phyloP scores from a whole-genome alignment of 306 rosid genomes.

The Vigna unguiculata region DNA sequence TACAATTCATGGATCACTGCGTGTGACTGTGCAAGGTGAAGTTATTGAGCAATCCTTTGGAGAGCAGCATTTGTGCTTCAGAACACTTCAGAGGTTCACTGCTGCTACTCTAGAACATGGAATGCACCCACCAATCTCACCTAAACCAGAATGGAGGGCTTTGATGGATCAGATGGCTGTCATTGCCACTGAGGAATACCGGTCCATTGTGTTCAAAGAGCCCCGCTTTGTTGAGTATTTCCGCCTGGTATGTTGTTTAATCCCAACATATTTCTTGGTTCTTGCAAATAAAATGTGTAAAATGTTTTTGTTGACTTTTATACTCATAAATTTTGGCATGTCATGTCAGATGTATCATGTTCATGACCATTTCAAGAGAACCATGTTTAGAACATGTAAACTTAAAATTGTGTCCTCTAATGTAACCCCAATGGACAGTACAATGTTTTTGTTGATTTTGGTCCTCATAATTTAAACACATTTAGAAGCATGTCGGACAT shows the following conservation, averaged over 20 bases:
- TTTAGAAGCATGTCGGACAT: no score
- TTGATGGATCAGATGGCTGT: slow-evolving; percentile 93
- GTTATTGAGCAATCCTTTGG: slow-evolving; percentile 94
- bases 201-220: slow-evolving; percentile 85
- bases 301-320: not conserved
- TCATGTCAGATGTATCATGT: no score
- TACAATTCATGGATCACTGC: slow-evolving; percentile 88
- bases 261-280: not conserved
- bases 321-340: not conserved
- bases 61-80: slow-evolving; percentile 81
- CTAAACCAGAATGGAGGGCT: slow-evolving; percentile 88
- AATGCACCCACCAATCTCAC: slow-evolving; percentile 76
- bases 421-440: no score
- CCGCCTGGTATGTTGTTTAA: slow-evolving; percentile 69
- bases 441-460: not conserved
- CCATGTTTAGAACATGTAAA: no score
- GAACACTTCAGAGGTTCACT: slow-evolving; percentile 88
- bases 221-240: slow-evolving; percentile 91
- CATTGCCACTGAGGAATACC: slow-evolving; percentile 86
- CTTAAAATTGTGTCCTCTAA: no score
- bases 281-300: not conserved
- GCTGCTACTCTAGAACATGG: slow-evolving; percentile 96
- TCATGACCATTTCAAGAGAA: no score
- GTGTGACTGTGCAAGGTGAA: slow-evolving; percentile 95
- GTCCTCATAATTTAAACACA: not conserved